These are phyloP conservation scores for Yamadazyma songkhlaensis DNA, from an alignment of 1,139 yeast species.

Conservation along the genomic window DNA sequence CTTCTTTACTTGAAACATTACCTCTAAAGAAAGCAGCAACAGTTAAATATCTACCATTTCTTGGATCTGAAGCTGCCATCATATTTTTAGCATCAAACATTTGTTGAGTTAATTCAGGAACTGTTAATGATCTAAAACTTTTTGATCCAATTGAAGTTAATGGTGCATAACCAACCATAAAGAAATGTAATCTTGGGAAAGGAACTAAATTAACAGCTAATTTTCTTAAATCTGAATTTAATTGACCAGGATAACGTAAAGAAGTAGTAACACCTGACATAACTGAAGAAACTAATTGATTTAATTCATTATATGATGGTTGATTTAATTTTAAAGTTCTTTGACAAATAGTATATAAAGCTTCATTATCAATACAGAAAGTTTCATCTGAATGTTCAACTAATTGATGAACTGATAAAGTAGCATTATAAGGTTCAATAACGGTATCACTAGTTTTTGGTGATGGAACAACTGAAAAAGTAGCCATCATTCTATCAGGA, in stretches of 20 bases:
- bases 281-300: conserved; percentile 78
- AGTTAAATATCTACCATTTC: conserved; percentile 88
- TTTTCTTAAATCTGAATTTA: conserved; percentile 87
- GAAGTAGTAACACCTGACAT: conserved; percentile 93
- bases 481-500: conserved; percentile 95
- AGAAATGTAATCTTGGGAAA: conserved; percentile 91
- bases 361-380: conserved; percentile 93
- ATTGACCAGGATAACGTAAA: conserved; percentile 90
- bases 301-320: conserved; percentile 77
- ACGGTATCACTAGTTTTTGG: conserved; percentile 91
- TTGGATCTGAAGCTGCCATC: conserved; percentile 96
- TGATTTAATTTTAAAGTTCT: conserved; percentile 75
- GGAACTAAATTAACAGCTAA: conserved; percentile 92
- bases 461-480: conserved; percentile 89
- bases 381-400: conserved; percentile 90
- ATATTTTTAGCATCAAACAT: conserved; percentile 87
- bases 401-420: conserved; percentile 87
- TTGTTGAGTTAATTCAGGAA: conserved; percentile 90
- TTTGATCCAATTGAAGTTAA: conserved; percentile 76
- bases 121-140: conserved; percentile 79
- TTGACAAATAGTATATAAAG: conserved; percentile 84
- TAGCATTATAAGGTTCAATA: conserved; percentile 92
- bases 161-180: conserved; percentile 94
- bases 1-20: conserved; percentile 87
- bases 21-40: conserved; percentile 95